Conservation (phyloP, 345 rosid species). For the Arabis alpina region DNA sequence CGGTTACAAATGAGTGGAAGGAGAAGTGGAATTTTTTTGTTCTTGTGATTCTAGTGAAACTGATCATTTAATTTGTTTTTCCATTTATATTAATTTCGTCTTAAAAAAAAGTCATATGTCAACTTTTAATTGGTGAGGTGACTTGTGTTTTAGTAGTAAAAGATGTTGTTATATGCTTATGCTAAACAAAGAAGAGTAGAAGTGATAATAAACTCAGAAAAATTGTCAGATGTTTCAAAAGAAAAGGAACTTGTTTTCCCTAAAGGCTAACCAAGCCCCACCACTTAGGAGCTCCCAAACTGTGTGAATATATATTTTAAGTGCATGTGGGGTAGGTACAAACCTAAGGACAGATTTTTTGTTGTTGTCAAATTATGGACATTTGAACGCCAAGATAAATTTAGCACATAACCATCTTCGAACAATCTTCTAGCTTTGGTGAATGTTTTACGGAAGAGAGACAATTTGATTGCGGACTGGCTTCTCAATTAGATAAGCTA, state of each 20-base stretch:
- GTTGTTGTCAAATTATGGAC: not conserved
- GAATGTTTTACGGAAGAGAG: not conserved
- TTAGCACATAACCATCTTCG: not conserved
- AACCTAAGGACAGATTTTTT: not conserved
- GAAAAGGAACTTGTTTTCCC: not conserved
- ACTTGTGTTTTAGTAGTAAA: no score
- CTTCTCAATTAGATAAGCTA: constrained; percentile 3
- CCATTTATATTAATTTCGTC: no score
- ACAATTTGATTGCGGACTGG: not conserved
- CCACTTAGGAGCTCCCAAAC: constrained; percentile 39
- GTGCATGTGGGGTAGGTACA: constrained; percentile 7
- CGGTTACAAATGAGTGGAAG: no score
- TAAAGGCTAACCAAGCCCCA: constrained; percentile 30
- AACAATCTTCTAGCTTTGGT: not conserved
- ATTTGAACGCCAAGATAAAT: not conserved
- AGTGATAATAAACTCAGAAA: not conserved
- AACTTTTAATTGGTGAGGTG: no score
- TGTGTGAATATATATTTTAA: constrained; percentile 23
- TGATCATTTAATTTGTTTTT: no score
- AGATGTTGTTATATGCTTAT: not conserved
- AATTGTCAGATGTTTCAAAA: not conserved
- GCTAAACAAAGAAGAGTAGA: not conserved
- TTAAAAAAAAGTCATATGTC: no score
- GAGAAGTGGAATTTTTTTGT: no score
- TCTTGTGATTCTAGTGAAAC: no score